Conservation (phyloP, 176 grass and related monocot genomes). For the Coix lacrymajobi region DNA sequence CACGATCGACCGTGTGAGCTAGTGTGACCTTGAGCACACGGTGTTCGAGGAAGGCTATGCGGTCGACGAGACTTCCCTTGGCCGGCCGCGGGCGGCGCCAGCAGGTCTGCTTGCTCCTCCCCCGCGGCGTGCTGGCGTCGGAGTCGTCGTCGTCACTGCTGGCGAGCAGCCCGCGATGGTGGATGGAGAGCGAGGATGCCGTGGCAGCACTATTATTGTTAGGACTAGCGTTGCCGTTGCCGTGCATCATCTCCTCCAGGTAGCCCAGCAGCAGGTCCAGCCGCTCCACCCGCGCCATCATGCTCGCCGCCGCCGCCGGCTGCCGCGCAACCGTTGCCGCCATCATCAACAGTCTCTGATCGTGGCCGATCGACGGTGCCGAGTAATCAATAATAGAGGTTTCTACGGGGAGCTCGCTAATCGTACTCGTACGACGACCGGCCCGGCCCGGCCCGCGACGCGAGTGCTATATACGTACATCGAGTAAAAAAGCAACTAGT, state of each 20-base stretch:
- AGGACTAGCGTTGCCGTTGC: neutral
- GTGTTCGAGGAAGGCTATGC: slow-evolving; percentile 27
- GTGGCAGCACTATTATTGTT: neutral
- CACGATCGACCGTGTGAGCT: no score
- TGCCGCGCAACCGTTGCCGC: slow-evolving; percentile 6
- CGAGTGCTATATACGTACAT: no score
- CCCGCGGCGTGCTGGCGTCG: neutral
- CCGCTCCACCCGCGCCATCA: slow-evolving; percentile 56
- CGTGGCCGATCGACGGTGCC: no score
- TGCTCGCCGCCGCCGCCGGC: slow-evolving; percentile 15
- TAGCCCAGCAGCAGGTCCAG: slow-evolving; percentile 57
- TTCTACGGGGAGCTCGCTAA: no score
- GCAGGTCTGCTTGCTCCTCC: neutral
- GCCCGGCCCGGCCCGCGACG: no score
- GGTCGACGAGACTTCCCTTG: slow-evolving; percentile 31
- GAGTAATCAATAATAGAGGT: no score
- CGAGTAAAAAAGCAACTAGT: no score
- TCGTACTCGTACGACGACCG: no score
- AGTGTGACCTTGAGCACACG: slow-evolving; percentile 20
- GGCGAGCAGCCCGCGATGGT: neutral
- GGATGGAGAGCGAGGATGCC: neutral
- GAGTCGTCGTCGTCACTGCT: neutral
- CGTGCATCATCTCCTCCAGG: slow-evolving; percentile 45
- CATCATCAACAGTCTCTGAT: no score
- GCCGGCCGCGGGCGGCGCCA: neutral